Percentiles rank a stretch among this genome's conserved stretches.
Evolutionary conservation across 331 rosid species (phyloP).

Genomic region (Malus hybrid): DNA sequence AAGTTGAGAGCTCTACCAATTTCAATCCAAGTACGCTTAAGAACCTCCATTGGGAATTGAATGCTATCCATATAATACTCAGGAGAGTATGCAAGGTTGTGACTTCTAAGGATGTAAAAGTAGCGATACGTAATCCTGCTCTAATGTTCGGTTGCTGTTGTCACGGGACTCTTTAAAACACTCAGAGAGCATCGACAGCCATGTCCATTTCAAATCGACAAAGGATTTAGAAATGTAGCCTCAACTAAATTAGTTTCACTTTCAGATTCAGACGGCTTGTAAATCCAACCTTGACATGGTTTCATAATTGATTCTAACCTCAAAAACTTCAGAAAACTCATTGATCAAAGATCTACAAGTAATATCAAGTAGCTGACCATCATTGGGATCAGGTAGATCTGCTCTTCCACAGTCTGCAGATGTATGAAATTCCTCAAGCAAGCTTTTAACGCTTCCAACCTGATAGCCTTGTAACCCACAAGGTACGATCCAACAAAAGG

Average conservation of each 20-base stretch:
- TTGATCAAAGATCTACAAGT: constrained; percentile 41
- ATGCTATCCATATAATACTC: no score
- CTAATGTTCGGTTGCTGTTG: no score
- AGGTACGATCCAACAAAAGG: constrained; percentile 55
- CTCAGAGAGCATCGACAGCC: background rate
- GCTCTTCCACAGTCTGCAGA: constrained; percentile 3
- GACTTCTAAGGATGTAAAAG: no score
- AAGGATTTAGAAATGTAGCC: background rate
- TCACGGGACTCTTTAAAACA: background rate
- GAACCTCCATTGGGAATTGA: no score
- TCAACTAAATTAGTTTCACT: background rate
- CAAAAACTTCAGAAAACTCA: constrained; percentile 57
- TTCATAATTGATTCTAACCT: constrained; percentile 35
- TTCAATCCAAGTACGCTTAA: no score
- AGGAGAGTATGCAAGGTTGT: no score
- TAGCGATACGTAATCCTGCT: no score
- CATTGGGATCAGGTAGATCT: constrained; percentile 9
- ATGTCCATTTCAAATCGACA: background rate
- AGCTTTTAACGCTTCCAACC: constrained; percentile 57
- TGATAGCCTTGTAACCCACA: constrained; percentile 54
- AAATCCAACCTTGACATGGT: constrained; percentile 15
- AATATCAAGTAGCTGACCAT: constrained; percentile 38
- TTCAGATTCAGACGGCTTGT: constrained; percentile 2
- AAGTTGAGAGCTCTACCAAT: no score
- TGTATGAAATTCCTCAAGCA: constrained; percentile 29